phyloP scores from a whole-genome alignment of 1,139 yeast genomes.

The Magnusiomyces clavatus region DNA sequence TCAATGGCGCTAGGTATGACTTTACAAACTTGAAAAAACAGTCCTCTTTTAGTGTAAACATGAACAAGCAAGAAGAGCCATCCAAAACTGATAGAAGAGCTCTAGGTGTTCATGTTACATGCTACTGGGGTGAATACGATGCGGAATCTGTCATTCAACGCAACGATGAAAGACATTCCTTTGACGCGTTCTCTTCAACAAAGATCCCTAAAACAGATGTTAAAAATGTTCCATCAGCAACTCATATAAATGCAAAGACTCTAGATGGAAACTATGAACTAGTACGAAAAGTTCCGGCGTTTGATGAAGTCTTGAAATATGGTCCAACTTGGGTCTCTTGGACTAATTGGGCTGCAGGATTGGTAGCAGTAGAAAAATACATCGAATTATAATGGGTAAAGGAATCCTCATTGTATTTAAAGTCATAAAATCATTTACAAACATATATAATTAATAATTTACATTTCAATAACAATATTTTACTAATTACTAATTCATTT shows the following conservation, averaged over 20 bases:
- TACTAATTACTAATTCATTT: too few relatives aligned
- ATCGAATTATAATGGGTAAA: conserved; percentile 34
- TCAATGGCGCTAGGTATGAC: too few relatives aligned
- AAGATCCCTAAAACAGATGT: too few relatives aligned
- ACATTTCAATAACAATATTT: too few relatives aligned
- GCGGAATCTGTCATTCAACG: conserved; percentile 36
- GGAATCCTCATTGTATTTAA: too few relatives aligned
- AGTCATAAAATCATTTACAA: too few relatives aligned
- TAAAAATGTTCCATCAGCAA: too few relatives aligned
- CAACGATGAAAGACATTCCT: conserved; percentile 5
- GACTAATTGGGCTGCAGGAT: conserved; percentile 60
- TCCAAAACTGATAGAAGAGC: conserved; percentile 16
- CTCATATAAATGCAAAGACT: background rate
- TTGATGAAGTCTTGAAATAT: conserved; percentile 55
- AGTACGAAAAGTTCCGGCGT: conserved; percentile 53
- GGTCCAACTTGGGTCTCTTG: conserved; percentile 57
- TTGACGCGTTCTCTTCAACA: too few relatives aligned
- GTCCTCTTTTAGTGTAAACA: background rate
- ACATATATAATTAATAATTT: too few relatives aligned
- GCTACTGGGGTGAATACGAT: conserved; percentile 71
- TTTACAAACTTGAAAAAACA: too few relatives aligned
- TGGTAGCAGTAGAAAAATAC: conserved; percentile 46
- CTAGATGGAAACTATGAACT: conserved; percentile 14
- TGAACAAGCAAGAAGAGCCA: background rate
- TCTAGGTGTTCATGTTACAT: conserved; percentile 50